Percentiles rank a stretch among this genome's conserved stretches.
Conservation (phyloP, 805 yeast genomes). For the Kazachstania kunashirensis region DNA sequence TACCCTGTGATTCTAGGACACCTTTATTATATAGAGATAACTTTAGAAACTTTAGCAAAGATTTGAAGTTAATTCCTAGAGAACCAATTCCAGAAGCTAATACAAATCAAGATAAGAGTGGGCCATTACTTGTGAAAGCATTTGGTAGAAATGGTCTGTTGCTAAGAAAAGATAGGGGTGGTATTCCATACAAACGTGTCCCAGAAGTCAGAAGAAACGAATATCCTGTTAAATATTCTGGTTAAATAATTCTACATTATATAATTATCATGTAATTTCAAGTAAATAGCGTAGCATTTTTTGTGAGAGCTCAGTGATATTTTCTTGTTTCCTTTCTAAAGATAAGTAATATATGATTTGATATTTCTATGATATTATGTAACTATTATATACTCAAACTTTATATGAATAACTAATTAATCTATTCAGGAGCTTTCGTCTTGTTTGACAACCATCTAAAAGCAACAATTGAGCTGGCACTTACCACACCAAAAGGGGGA, state of each 20-base stretch:
- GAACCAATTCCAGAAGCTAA: constrained; percentile 19
- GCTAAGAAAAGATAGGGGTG: constrained; percentile 29
- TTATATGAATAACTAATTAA: too few species aligned
- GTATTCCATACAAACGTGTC: constrained; percentile 27
- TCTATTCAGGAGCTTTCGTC: too few species aligned
- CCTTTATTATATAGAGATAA: constrained; percentile 19
- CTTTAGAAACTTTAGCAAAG: constrained; percentile 21
- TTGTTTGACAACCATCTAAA: too few species aligned
- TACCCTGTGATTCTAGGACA: constrained; percentile 18
- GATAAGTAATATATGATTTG: too few species aligned
- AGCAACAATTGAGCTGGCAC: constrained; percentile 24
- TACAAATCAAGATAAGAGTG: constrained; percentile 4
- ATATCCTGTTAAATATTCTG: constrained; percentile 12
- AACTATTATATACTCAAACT: too few species aligned
- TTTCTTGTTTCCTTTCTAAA: too few species aligned
- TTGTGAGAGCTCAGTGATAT: too few species aligned
- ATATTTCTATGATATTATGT: too few species aligned
- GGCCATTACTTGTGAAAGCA: constrained; percentile 26
- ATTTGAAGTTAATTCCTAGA: constrained; percentile 18
- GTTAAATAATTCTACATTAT: background rate
- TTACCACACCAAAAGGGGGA: constrained; percentile 34
- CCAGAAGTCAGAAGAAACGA: constrained; percentile 25
- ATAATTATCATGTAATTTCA: background rate
- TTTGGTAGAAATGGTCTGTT: constrained; percentile 27
- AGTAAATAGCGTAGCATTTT: too few species aligned